phyloP scores from a whole-genome alignment of 352 stramenopile species.

The Globisporangium paroecandrum region DNA sequence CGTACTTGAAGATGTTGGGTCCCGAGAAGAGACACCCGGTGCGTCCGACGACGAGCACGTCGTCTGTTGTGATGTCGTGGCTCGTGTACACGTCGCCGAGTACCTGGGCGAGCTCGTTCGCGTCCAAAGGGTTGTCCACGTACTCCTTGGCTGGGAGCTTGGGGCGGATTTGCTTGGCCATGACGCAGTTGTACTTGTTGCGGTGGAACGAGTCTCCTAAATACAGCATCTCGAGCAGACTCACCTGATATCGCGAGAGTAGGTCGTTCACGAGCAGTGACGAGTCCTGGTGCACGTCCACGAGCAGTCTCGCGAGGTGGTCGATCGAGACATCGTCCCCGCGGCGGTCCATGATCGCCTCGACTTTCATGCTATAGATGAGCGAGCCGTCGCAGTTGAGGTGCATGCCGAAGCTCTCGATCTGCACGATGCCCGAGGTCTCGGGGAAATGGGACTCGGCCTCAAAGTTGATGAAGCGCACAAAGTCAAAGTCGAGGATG shows the following conservation, averaged over 20 bases:
- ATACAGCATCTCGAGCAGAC: constrained; percentile 95
- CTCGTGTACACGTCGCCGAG: constrained; percentile 92
- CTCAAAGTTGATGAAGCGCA: constrained; percentile 98
- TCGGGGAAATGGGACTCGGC: constrained; percentile 96
- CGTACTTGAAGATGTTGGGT: constrained; percentile 94
- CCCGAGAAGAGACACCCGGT: constrained; percentile 92
- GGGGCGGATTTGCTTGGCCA: constrained; percentile 95
- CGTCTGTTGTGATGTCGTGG: constrained; percentile 94
- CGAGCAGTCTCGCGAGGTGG: constrained; percentile 93
- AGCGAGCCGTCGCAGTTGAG: constrained; percentile 75
- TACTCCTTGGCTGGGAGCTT: constrained; percentile 95
- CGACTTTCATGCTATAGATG: constrained; percentile 88
- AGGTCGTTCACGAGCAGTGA: constrained; percentile 95
- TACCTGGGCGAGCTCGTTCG: constrained; percentile 95
- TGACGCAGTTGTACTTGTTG: constrained; percentile 98
- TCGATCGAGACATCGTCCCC: constrained; percentile 97
- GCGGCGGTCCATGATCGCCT: constrained; percentile 96
- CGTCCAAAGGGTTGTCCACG: constrained; percentile 91
- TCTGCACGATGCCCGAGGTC: constrained; percentile 92
- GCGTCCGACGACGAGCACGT: constrained; percentile 94
- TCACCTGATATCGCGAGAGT: constrained; percentile 94
- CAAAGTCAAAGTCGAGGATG: constrained; percentile 97
- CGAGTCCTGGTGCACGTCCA: constrained; percentile 96
- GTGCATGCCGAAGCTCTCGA: constrained; percentile 95
- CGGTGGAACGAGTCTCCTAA: constrained; percentile 92